Evolutionary conservation across 352 stramenopile species (phyloP).

Genomic region (Halophytophthora polymorphica): DNA sequence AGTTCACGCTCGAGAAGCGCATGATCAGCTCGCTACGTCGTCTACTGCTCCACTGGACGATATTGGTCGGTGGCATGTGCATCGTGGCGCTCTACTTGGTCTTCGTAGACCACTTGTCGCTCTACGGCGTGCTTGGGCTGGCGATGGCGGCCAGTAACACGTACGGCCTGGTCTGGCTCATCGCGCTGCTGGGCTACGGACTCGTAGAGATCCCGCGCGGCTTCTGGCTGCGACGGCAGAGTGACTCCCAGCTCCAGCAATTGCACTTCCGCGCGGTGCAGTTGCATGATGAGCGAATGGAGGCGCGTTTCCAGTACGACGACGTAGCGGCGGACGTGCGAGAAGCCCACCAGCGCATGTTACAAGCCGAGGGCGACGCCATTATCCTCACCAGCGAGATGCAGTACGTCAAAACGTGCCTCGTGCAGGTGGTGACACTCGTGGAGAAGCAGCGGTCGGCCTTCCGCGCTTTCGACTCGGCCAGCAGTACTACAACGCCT

Average conservation of each 20-base stretch:
- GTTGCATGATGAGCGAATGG: constrained; percentile 62
- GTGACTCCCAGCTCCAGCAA: constrained; percentile 35
- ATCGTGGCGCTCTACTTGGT: constrained; percentile 50
- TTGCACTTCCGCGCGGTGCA: constrained; percentile 57
- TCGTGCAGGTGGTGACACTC: constrained; percentile 31
- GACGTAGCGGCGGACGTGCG: constrained; percentile 40
- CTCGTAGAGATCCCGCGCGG: constrained; percentile 55
- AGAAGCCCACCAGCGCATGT: constrained; percentile 41
- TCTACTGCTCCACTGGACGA: constrained; percentile 59
- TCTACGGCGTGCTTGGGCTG: constrained; percentile 44
- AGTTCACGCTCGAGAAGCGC: constrained; percentile 45
- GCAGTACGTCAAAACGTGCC: constrained; percentile 53
- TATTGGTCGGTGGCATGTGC: constrained; percentile 25
- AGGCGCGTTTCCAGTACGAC: constrained; percentile 58
- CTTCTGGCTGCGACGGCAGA: constrained; percentile 42
- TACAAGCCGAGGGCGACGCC: constrained; percentile 45
- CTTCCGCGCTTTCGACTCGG: constrained; percentile 11
- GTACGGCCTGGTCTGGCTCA: constrained; percentile 64
- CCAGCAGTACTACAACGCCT: not conserved
- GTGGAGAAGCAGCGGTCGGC: constrained; percentile 26
- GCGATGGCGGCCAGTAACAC: constrained; percentile 64
- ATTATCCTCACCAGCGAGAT: constrained; percentile 71
- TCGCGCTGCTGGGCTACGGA: constrained; percentile 57
- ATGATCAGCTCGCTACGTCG: constrained; percentile 32
- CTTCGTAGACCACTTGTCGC: constrained; percentile 52